Base-by-base conservation (phyloP, 352 stramenopile genomes). In the Elongisporangium senticosum region DNA sequence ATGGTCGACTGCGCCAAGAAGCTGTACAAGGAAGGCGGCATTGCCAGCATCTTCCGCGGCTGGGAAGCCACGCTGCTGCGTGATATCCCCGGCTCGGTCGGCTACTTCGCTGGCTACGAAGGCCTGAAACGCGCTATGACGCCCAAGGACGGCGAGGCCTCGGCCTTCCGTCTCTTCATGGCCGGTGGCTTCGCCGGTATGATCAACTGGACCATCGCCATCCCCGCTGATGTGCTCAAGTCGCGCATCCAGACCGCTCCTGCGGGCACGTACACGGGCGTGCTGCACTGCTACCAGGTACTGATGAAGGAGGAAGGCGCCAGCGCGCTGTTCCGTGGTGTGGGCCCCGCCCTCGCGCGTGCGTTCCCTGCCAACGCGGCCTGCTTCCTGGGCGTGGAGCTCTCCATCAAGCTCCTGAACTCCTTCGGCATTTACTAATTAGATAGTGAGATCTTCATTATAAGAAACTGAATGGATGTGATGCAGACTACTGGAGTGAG, bases 191-290 rank as follows among this genome's bases (percentile, higher is more conserved):
- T 98, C 55, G 96, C 95, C 15, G 88, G 88, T 75, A 90, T 92
- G 64, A 86, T 97, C 65, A 98, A 97, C 74, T 99, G 96, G 96
- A 77, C 78, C 33, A 89, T 98, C 19, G 84, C 87, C 21, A 98
- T 99, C 58, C 96, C 96, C 23, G 77, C 94, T 1, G 96, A 99
- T 77, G 92, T 98, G 39, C 76, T 99, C 65, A 99, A 99, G 79
- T 98, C 86, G 48, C 83, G 96, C 65, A 98, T 96, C 69, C 96
- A 99, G 75, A 98, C 95, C 0, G 95, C 95, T 15, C 93, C 95
- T 14, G 95, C 98, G 49, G 96, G 96, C 37, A 98, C 83, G 52
- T 98, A 98, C 75, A 87, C 73, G 23, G 90, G 93, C 49, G 83
- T 98, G 26, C 49, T 76, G 51, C 89, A 98, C 68, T 97, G 97